A percentile compares a stretch with the other conserved stretches of the same genome.
phyloP scores from a whole-genome alignment of 2,329 filamentous ascomycete genomes.

The Dothiorella sarmentorum region DNA sequence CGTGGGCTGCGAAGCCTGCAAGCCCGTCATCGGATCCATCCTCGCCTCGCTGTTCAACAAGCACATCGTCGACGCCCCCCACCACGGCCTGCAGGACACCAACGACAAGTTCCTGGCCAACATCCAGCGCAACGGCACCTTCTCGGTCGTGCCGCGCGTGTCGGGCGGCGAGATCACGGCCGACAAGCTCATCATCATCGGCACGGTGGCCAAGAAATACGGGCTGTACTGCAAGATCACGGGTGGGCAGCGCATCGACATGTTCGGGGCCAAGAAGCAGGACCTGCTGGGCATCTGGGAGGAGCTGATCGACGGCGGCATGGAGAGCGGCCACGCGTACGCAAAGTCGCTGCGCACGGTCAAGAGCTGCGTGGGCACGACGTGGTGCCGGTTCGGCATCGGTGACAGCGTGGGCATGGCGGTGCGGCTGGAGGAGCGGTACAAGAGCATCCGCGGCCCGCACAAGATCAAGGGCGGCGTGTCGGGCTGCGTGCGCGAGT shows the following conservation, averaged over 20 bases:
- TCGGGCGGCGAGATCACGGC: conserved; percentile 84
- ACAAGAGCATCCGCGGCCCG: conserved; percentile 84
- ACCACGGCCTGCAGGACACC: conserved; percentile 79
- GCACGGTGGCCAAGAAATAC: conserved; percentile 79
- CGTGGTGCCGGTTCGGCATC: conserved; percentile 86
- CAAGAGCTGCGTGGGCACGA: conserved; percentile 87
- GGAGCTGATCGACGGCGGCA: conserved; percentile 73
- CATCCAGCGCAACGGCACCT: conserved; percentile 88
- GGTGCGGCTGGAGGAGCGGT: conserved; percentile 79
- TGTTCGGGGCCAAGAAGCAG: conserved; percentile 88
- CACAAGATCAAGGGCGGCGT: conserved; percentile 93
- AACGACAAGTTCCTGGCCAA: conserved; percentile 87
- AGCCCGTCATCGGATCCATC: conserved; percentile 77
- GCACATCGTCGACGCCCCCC: conserved; percentile 69
- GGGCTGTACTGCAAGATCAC: conserved; percentile 88
- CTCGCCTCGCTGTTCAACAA: conserved; percentile 79
- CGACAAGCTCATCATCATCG: conserved; percentile 79
- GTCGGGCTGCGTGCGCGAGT: conserved; percentile 87
- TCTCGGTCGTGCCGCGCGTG: conserved; percentile 80
- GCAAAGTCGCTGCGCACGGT: conserved; percentile 85
- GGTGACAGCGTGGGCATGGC: conserved; percentile 91
- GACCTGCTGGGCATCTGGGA: conserved; percentile 81
- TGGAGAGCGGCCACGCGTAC: conserved; percentile 90
- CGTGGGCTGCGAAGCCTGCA: conserved; percentile 83
- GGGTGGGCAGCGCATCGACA: conserved; percentile 84